Percentiles rank a stretch among this genome's conserved stretches.
phyloP scores from a whole-genome alignment of 306 rosid genomes.

The Quercus ilex region DNA sequence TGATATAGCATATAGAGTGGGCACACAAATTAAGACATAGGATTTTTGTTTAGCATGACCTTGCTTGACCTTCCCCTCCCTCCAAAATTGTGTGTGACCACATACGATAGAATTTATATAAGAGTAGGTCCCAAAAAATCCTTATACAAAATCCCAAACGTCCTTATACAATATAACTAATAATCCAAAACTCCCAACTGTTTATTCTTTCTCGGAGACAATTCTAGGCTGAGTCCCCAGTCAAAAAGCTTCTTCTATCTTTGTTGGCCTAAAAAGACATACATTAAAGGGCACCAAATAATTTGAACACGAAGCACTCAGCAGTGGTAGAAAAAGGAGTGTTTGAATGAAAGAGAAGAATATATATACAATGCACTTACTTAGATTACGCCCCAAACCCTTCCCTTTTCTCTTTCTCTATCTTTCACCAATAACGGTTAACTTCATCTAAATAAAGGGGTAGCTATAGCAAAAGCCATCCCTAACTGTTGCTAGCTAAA shows the following conservation, averaged over 20 bases:
- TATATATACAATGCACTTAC: conserved; percentile 42
- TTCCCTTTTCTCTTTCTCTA: conserved; percentile 28
- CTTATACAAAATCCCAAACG: conserved; percentile 6
- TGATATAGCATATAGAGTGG: too few species aligned
- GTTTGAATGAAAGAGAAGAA: conserved; percentile 72
- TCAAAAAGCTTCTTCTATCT: conserved; percentile 87
- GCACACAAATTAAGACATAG: too few species aligned
- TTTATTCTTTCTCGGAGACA: conserved; percentile 29
- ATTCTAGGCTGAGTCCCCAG: conserved; percentile 39
- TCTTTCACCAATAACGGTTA: conserved; percentile 45
- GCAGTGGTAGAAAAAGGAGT: conserved; percentile 69
- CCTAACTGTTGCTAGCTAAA: conserved; percentile 18
- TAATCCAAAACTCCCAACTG: conserved; percentile 51
- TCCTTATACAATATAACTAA: conserved; percentile 10
- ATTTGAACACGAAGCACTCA: conserved; percentile 77
- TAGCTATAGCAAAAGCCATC: conserved; percentile 31
- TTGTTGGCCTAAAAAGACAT: conserved; percentile 98
- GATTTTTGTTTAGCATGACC: too few species aligned
- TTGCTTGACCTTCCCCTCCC: too few species aligned
- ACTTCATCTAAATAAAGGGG: conserved; percentile 32
- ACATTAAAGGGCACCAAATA: conserved; percentile 63
- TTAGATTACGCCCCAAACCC: conserved; percentile 53
- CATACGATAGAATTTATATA: neutral
- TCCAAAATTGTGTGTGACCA: conserved; percentile 9
- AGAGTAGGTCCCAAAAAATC: conserved; percentile 20